Evolutionary conservation across 1,284 basidiomycete genomes (phyloP), one percentile per base, ranked within the genome.

Genomic region (Fomitiporia mediterranea): DNA sequence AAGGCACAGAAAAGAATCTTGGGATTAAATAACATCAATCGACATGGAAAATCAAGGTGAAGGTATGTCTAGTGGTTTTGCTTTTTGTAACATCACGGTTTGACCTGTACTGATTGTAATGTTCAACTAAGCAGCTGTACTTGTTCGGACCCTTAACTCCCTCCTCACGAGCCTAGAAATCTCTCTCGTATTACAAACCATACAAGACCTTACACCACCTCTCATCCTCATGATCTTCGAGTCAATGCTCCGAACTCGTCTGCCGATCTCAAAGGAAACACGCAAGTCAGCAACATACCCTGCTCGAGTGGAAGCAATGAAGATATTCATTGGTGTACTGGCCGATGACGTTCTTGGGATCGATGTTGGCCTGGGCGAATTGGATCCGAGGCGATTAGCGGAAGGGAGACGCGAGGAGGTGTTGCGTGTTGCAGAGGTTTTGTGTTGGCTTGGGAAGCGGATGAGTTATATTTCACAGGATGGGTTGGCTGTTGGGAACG

Each of bases 241-340:
- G 61, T 80, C 75, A 8, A 70, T 88, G 53, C 73, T 85, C 37
- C 60, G 69, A 52, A 65, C 68, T 2, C 77, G 77, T 28, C 73
- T 81, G 5, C 78, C 78, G 28, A 74, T 84, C 56, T 59, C 74
- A 40, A 34, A 67, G 9, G 55, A 67, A 30, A 68, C 77, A 28
- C 74, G 79, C 51, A 70, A 69, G 6, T 72, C 72, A 28, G 71
- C 69, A 53, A 74, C 71, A 21, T 65, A 66, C 40, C 68, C 70
- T 35, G 69, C 72, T 17, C 74, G 74, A 60, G 70, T 79, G 5
- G 73, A 82, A 30, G 81, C 82, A 44, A 87, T 89, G 77, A 88
- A 91, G 65, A 76, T 91, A 11, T 84, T 93, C 56, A 76, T 91
- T 17, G 89, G 88, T 23, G 81, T 86, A 2, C 73, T 92, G 3